phyloP scores from a whole-genome alignment of 2,329 filamentous ascomycete species.

The Fusarium citri region DNA sequence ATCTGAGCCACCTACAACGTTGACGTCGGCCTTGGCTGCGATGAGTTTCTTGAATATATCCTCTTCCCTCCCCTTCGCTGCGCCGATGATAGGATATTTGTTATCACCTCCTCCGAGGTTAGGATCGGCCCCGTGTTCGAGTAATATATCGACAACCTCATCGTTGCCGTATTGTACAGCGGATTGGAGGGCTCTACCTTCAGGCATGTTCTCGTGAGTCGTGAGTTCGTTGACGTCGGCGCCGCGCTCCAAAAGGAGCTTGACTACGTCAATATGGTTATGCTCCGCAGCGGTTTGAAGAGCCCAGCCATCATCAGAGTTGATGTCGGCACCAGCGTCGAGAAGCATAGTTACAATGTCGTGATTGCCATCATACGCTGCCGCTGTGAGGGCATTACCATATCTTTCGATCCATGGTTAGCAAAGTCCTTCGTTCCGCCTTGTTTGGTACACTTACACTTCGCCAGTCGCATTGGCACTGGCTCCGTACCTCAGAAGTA shows the following conservation, averaged over 20 bases:
- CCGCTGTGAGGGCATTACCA: slow-evolving; percentile 50
- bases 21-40: slow-evolving; percentile 50
- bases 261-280: slow-evolving; percentile 52
- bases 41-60: slow-evolving; percentile 53
- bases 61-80: slow-evolving; percentile 50
- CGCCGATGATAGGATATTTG: slow-evolving; percentile 53
- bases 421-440: background rate
- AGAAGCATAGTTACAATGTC: slow-evolving; percentile 49
- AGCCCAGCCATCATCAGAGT: slow-evolving; percentile 52
- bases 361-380: slow-evolving; percentile 53
- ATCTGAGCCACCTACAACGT: slow-evolving; percentile 51
- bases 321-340: slow-evolving; percentile 50
- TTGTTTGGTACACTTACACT: slow-evolving; percentile 40
- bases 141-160: slow-evolving; percentile 53
- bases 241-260: slow-evolving; percentile 50
- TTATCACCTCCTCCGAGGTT: slow-evolving; percentile 52
- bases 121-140: slow-evolving; percentile 53
- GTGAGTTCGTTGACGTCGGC: slow-evolving; percentile 52
- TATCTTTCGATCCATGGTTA: slow-evolving; percentile 14
- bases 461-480: slow-evolving; percentile 54
- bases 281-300: slow-evolving; percentile 53
- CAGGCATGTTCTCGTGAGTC: slow-evolving; percentile 42
- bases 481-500: slow-evolving; percentile 52
- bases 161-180: slow-evolving; percentile 51
- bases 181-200: slow-evolving; percentile 55